Conservation (phyloP, 2,329 filamentous ascomycete species). For the Aspergillus quadricinctus region DNA sequence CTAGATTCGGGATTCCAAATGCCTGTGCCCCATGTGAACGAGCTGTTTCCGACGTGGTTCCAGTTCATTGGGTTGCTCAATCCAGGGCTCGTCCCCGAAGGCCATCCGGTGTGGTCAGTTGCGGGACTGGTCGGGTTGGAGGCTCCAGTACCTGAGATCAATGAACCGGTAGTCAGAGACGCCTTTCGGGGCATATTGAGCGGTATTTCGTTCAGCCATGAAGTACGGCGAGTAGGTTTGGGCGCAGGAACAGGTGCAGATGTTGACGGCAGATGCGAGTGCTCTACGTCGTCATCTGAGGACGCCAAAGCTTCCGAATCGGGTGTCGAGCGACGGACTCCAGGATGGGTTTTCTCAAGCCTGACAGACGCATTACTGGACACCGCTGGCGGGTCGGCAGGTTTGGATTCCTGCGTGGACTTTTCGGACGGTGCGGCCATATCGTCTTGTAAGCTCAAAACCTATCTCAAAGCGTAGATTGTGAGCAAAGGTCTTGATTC, state of each 20-base stretch:
- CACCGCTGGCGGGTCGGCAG: conserved; percentile 41
- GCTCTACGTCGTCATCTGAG: conserved; percentile 85
- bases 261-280: conserved; percentile 53
- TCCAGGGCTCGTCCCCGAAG: conserved; percentile 31
- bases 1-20: conserved; percentile 74
- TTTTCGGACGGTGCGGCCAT: conserved; percentile 41
- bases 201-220: conserved; percentile 83
- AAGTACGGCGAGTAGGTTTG: conserved; percentile 67
- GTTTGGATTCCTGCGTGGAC: conserved; percentile 25
- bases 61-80: conserved; percentile 40
- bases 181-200: conserved; percentile 64
- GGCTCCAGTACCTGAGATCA: conserved; percentile 70
- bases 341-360: conserved; percentile 67
- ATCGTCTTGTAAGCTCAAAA: conserved; percentile 26
- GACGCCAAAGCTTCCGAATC: conserved; percentile 92
- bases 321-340: conserved; percentile 75
- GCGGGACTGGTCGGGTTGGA: conserved; percentile 80
- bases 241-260: conserved; percentile 46
- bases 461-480: conserved; percentile 18
- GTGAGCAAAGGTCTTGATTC: conserved; percentile 3
- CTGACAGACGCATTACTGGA: conserved; percentile 61
- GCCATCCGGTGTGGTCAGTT: conserved; percentile 54
- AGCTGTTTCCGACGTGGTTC: conserved; percentile 41
- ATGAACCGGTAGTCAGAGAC: conserved; percentile 67
- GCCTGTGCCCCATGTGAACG: conserved; percentile 70